Evolutionary conservation across 106 monocot species (phyloP).

Genomic region (Apostasia shenzhenica): DNA sequence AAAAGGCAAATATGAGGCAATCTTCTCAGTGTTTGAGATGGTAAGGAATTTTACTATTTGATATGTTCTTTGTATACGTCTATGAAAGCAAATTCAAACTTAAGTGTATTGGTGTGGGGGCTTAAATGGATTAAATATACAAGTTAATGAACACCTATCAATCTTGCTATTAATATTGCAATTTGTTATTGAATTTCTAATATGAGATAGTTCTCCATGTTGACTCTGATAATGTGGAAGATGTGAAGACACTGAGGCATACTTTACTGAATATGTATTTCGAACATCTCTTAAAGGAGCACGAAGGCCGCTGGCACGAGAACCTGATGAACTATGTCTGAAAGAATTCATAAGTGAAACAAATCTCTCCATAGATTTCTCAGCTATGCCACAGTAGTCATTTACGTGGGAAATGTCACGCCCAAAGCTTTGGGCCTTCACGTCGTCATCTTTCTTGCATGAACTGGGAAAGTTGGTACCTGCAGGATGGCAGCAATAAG

Average conservation of each 20-base stretch:
- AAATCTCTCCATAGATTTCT: slow-evolving; percentile 88
- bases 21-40: too few relatives aligned
- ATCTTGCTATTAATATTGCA: not conserved
- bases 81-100: too few relatives aligned
- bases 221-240: too few relatives aligned
- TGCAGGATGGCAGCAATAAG: slow-evolving; percentile 6
- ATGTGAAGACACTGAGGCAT: not conserved
- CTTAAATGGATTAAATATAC: not conserved
- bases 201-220: too few relatives aligned
- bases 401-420: slow-evolving; percentile 83
- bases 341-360: slow-evolving; percentile 68
- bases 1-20: too few relatives aligned
- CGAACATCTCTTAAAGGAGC: slow-evolving; percentile 66
- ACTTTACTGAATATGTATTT: slow-evolving; percentile 45
- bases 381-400: slow-evolving; percentile 68
- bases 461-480: slow-evolving; percentile 2
- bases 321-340: slow-evolving; percentile 64
- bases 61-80: too few relatives aligned
- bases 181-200: not conserved
- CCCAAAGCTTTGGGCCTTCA: slow-evolving; percentile 28
- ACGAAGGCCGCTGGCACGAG: slow-evolving; percentile 88
- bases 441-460: slow-evolving; percentile 2
- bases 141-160: not conserved
- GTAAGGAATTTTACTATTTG: too few relatives aligned
- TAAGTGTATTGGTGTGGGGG: not conserved